phyloP scores from a whole-genome alignment of 2,329 filamentous ascomycete species.

The Beauveria caledonica region DNA sequence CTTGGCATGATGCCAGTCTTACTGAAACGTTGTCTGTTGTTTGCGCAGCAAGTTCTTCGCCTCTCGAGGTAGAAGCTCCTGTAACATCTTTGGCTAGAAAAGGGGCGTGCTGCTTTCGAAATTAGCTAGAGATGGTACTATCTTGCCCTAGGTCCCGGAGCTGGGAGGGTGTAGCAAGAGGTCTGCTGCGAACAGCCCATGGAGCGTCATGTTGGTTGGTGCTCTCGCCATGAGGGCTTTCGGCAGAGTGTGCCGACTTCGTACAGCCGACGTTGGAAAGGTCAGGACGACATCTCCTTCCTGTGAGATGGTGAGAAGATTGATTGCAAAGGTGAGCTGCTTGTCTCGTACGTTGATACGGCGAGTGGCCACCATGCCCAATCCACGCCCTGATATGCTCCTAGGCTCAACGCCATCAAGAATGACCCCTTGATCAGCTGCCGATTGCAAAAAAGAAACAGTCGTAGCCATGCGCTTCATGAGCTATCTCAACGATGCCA shows the following conservation, averaged over 20 bases:
- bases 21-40: constrained; percentile 39
- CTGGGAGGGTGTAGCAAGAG: constrained; percentile 33
- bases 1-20: constrained; percentile 30
- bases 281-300: constrained; percentile 50
- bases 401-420: not conserved
- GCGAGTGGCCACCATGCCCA: not conserved
- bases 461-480: not conserved
- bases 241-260: constrained; percentile 55
- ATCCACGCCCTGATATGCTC: not conserved
- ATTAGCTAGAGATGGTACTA: not conserved
- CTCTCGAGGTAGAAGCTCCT: constrained; percentile 36
- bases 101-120: constrained; percentile 23
- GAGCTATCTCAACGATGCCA: not conserved
- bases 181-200: constrained; percentile 64
- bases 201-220: constrained; percentile 50
- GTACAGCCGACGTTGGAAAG: constrained; percentile 56
- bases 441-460: not conserved
- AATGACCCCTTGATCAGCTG: not conserved
- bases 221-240: constrained; percentile 43
- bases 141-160: not conserved
- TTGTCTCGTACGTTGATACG: not conserved
- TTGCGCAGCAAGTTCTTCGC: constrained; percentile 39
- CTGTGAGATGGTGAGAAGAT: constrained; percentile 18
- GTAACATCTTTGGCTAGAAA: constrained; percentile 38
- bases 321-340: not conserved